These are phyloP conservation scores for Magnusiomyces paraingens DNA, from an alignment of 1,139 yeast species.

Conservation along the genomic window DNA sequence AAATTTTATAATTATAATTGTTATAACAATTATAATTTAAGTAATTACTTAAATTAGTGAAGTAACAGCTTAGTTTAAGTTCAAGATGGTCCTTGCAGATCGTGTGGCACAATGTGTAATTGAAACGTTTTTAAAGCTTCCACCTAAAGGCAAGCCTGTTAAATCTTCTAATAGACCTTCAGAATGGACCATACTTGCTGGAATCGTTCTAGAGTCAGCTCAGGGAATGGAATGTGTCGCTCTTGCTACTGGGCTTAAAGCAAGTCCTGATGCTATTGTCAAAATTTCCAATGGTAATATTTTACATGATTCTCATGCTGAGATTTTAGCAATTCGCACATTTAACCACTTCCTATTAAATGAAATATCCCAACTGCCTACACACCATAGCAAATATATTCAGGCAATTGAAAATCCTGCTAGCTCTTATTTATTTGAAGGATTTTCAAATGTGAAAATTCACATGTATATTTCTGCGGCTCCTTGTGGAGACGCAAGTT, in stretches of 20 bases:
- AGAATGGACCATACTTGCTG: conserved; percentile 86
- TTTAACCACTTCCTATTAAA: conserved; percentile 46
- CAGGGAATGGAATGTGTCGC: conserved; percentile 35
- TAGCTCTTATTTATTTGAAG: conserved; percentile 23
- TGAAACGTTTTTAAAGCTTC: conserved; percentile 32
- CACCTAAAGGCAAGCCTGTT: conserved; percentile 50
- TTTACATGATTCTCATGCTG: conserved; percentile 89
- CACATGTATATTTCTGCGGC: conserved; percentile 69
- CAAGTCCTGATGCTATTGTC: conserved; percentile 49
- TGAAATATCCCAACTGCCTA: conserved; percentile 30
- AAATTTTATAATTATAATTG: too few relatives aligned
- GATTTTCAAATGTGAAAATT: conserved; percentile 37
- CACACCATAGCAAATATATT: conserved; percentile 1
- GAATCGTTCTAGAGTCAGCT: conserved; percentile 46
- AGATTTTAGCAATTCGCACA: conserved; percentile 61
- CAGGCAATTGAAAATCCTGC: neutral
- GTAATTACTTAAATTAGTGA: too few relatives aligned
- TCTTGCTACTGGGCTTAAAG: conserved; percentile 78
- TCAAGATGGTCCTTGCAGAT: neutral
- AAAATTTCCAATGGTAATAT: conserved; percentile 43
- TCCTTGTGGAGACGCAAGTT: conserved; percentile 91
- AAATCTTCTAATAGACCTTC: conserved; percentile 52
- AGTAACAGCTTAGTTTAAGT: too few relatives aligned
- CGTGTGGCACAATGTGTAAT: conserved; percentile 32
- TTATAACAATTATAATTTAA: too few relatives aligned